Percentiles rank a stretch among this genome's conserved stretches.
Evolutionary conservation across 2,329 filamentous ascomycete species (phyloP).

Genomic region (Exophiala lecanii-corni): DNA sequence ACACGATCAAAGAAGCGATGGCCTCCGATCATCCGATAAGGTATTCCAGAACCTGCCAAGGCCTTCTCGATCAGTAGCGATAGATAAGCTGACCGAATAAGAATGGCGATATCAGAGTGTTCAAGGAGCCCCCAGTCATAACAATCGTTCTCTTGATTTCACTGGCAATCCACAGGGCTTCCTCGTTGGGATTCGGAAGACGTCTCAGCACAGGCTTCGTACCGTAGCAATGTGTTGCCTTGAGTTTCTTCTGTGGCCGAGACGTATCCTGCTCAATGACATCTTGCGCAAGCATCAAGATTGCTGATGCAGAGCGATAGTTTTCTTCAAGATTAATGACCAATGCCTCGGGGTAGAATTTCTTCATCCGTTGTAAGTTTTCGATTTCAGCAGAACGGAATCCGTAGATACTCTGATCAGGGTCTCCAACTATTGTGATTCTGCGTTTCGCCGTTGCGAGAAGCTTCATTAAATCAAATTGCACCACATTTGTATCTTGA

Average conservation of each 20-base stretch:
- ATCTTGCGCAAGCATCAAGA: conserved; percentile 71
- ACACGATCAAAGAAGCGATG: conserved; percentile 85
- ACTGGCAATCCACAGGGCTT: conserved; percentile 82
- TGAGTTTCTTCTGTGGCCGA: conserved; percentile 72
- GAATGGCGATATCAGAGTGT: conserved; percentile 74
- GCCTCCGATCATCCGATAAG: conserved; percentile 90
- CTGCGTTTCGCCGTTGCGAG: conserved; percentile 67
- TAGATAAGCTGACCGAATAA: conserved; percentile 77
- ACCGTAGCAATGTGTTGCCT: conserved; percentile 75
- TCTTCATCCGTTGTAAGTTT: conserved; percentile 75
- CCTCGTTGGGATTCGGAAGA: conserved; percentile 63
- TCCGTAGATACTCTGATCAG: conserved; percentile 96
- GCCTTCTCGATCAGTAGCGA: conserved; percentile 83
- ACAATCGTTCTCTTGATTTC: conserved; percentile 69
- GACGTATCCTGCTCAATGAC: conserved; percentile 87
- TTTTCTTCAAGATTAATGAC: conserved; percentile 88
- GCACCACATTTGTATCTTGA: conserved; percentile 91
- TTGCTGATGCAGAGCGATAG: conserved; percentile 84
- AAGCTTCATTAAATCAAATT: conserved; percentile 89
- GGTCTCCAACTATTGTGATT: conserved; percentile 95
- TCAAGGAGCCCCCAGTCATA: conserved; percentile 70
- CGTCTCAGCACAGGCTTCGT: conserved; percentile 75
- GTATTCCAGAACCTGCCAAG: conserved; percentile 72
- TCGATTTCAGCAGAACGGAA: conserved; percentile 90
- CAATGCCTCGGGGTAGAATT: conserved; percentile 70